Evolutionary conservation across 306 rosid species (phyloP).

Genomic region (Astragalus membranaceus): DNA sequence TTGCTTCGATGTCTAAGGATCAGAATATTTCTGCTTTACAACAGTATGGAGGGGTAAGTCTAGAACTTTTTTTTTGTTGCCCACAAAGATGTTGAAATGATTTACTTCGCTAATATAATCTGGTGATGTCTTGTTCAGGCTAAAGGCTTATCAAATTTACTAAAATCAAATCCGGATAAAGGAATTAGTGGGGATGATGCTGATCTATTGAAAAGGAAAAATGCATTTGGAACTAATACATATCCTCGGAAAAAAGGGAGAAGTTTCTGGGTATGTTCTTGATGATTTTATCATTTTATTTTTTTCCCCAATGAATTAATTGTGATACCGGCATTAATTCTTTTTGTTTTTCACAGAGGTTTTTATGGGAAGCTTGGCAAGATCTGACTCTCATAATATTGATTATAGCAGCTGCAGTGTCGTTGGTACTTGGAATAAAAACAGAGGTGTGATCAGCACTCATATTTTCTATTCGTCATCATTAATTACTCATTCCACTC

Average conservation of each 20-base stretch:
- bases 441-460: constrained; percentile 61
- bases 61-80: constrained; percentile 1
- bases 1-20: constrained; percentile 72
- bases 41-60: constrained; percentile 77
- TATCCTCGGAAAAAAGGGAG: constrained; percentile 92
- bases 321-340: not conserved
- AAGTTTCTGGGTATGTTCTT: constrained; percentile 69
- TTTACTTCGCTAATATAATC: constrained; percentile 13
- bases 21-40: constrained; percentile 55
- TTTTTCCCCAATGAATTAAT: not conserved
- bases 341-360: constrained; percentile 49
- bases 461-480: constrained; percentile 6
- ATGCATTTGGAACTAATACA: constrained; percentile 84
- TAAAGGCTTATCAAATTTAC: constrained; percentile 56
- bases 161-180: constrained; percentile 60
- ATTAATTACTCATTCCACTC: not conserved
- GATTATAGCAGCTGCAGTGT: constrained; percentile 86
- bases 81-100: not conserved
- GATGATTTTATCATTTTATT: not conserved
- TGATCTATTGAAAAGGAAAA: constrained; percentile 54
- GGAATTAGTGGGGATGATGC: constrained; percentile 66
- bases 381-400: constrained; percentile 87
- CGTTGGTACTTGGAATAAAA: constrained; percentile 83
- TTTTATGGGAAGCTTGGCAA: constrained; percentile 99
- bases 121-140: constrained; percentile 39